Base-by-base conservation (phyloP, 2,329 filamentous ascomycete species). In the Ploettnerulaceae sp. region DNA sequence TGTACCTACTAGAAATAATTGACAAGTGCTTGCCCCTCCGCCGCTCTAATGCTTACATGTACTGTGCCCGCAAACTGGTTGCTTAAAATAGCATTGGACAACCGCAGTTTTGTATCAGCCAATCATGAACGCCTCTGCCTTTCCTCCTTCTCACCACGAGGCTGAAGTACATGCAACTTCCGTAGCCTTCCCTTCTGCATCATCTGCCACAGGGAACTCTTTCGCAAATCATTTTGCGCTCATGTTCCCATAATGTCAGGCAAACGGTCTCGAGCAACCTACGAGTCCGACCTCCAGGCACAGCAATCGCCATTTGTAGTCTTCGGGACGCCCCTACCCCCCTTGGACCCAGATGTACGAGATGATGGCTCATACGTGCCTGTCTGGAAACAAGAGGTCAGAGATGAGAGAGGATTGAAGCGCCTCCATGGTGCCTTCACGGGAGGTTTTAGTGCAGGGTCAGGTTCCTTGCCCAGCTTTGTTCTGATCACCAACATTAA, bases 381-480 rank as follows among this genome's bases (percentile, higher is more conserved):
- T 0, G 69, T 95, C n/a, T 97, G 93, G 89, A 95, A 97, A 71
- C 93, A 98, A 72, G 91, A 96, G 64, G 90, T 95, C 64, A 86
- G 85, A 49, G 93, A 98, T 68, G 93, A 96, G 63, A 82, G 82
- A 56, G 93, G 93, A 12, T 76, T 90, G 58, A 91, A 94, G 68
- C 81, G 93, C 44, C 75, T 98, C 3, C 93, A 98, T 67, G 93
- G 93, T 54, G 93, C 93, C 53, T 98, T 98, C 63, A 96, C 89
- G 1, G 93, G 93, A 58, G 93, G 93, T 22, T 98, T 86, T 71
- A 96, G 89, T 71, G 93, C 93, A 71, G 93, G 93, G 84, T 91
- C 78, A 72, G 81, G 67, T 11, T 35, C 35, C 20, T 20, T 14
- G 14, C 25, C 22, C 17, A 3, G 11, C 9, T 15, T 6, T 3